These are phyloP conservation scores for Tetraselmis chui DNA, from an alignment of 139 green algal genomes.

Conservation along the genomic window DNA sequence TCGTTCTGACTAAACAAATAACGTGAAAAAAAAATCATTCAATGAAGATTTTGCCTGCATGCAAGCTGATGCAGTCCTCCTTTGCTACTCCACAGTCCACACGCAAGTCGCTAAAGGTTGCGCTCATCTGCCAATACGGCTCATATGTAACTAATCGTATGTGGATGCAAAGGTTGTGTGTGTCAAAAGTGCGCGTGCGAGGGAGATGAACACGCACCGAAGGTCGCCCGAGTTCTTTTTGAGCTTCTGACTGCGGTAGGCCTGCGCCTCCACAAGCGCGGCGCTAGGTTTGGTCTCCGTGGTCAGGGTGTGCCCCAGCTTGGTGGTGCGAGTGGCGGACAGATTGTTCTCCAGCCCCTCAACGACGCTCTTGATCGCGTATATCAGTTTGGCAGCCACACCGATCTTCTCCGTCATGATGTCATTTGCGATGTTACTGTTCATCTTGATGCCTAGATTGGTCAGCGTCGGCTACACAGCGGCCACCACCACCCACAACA, in stretches of 20 bases:
- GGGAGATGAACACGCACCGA: constrained; percentile 22
- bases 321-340: constrained; percentile 9
- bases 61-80: too few relatives aligned
- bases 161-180: constrained; percentile 15
- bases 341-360: constrained; percentile 35
- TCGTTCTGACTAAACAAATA: too few relatives aligned
- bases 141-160: neutral
- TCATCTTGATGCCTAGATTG: constrained; percentile 46
- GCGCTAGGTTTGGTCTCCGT: constrained; percentile 27
- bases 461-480: constrained; percentile 51
- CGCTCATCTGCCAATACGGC: too few relatives aligned
- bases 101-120: too few relatives aligned
- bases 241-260: constrained; percentile 32
- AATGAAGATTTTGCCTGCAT: too few relatives aligned
- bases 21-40: too few relatives aligned
- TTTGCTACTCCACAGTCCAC: too few relatives aligned
- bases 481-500: too few relatives aligned
- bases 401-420: constrained; percentile 57
- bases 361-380: constrained; percentile 44
- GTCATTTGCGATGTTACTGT: constrained; percentile 39
- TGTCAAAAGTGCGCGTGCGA: neutral
- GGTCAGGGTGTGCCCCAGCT: constrained; percentile 15
- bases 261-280: constrained; percentile 42
- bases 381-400: constrained; percentile 47
- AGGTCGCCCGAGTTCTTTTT: constrained; percentile 25